Evolutionary conservation across 2,329 filamentous ascomycete species (phyloP).

Genomic region (Incumbomyces lentus): DNA sequence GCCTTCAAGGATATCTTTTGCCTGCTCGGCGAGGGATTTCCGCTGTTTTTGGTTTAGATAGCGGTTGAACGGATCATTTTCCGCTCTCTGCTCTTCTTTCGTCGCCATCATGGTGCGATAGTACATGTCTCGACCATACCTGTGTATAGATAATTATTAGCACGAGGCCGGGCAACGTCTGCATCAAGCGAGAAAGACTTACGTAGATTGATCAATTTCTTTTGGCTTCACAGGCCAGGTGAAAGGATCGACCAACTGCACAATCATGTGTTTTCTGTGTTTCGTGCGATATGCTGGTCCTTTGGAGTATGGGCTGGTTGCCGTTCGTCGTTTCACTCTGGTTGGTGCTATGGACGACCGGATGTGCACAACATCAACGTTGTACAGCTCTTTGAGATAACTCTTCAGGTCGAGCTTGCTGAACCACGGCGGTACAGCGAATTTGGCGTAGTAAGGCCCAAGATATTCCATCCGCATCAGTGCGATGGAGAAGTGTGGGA

Average conservation of each 20-base stretch:
- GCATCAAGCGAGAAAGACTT: slow-evolving; percentile 24
- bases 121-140: slow-evolving; percentile 33
- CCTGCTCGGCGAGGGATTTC: slow-evolving; percentile 47
- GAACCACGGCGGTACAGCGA: slow-evolving; percentile 81
- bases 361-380: slow-evolving; percentile 60
- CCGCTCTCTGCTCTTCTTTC: slow-evolving; percentile 29
- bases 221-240: slow-evolving; percentile 67
- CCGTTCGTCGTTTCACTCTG: slow-evolving; percentile 41
- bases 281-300: slow-evolving; percentile 59
- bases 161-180: not conserved
- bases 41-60: slow-evolving; percentile 34
- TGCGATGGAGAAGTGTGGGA: slow-evolving; percentile 68
- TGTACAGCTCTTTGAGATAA: slow-evolving; percentile 82
- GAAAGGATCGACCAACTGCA: slow-evolving; percentile 79
- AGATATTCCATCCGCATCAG: slow-evolving; percentile 64
- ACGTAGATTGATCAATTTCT: slow-evolving; percentile 43
- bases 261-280: slow-evolving; percentile 83
- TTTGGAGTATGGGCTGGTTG: slow-evolving; percentile 28
- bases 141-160: not conserved
- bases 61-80: slow-evolving; percentile 27
- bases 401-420: slow-evolving; percentile 95
- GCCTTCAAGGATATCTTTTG: slow-evolving; percentile 51
- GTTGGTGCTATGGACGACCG: slow-evolving; percentile 70
- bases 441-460: slow-evolving; percentile 72
- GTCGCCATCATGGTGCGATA: slow-evolving; percentile 42